Conservation (phyloP, 1,284 basidiomycete species). For the Boletus mariae region DNA sequence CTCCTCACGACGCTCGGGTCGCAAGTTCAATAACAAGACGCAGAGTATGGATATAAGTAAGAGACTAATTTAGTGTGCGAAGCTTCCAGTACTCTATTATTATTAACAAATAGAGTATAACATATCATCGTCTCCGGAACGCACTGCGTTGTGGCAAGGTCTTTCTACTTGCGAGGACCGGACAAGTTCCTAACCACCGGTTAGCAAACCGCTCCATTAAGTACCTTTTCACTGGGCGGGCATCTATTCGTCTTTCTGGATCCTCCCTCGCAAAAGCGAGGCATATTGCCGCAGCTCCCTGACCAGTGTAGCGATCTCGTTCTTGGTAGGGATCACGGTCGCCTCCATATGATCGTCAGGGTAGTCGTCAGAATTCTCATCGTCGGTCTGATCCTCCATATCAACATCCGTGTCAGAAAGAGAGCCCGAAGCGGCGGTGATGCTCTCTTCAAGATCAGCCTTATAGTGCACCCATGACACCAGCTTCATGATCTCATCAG, state of each 20-base stretch:
- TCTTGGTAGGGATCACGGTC: slow-evolving; percentile 22
- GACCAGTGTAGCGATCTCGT: slow-evolving; percentile 40
- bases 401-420: slow-evolving; percentile 13
- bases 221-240: no score
- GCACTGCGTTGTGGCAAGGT: slow-evolving; percentile 9
- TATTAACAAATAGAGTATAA: slow-evolving; percentile 31
- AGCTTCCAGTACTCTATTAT: slow-evolving; percentile 8
- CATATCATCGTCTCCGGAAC: slow-evolving; percentile 14
- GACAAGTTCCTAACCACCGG: neutral
- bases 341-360: slow-evolving; percentile 2
- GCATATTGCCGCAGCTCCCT: slow-evolving; percentile 49
- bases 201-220: neutral
- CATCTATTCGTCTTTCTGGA: slow-evolving; percentile 23
- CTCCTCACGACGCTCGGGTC: slow-evolving; percentile 37
- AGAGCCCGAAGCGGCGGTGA: neutral
- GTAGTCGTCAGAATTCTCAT: slow-evolving; percentile 7
- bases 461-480: slow-evolving; percentile 60
- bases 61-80: slow-evolving; percentile 6
- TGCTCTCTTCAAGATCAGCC: slow-evolving; percentile 41
- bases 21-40: slow-evolving; percentile 11
- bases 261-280: slow-evolving; percentile 46
- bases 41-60: slow-evolving; percentile 13
- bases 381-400: slow-evolving; percentile 20
- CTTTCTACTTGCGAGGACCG: slow-evolving; percentile 2
- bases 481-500: slow-evolving; percentile 59